These are phyloP conservation scores for Plantago major DNA, from an alignment of 257 asterid species.

Conservation along the genomic window DNA sequence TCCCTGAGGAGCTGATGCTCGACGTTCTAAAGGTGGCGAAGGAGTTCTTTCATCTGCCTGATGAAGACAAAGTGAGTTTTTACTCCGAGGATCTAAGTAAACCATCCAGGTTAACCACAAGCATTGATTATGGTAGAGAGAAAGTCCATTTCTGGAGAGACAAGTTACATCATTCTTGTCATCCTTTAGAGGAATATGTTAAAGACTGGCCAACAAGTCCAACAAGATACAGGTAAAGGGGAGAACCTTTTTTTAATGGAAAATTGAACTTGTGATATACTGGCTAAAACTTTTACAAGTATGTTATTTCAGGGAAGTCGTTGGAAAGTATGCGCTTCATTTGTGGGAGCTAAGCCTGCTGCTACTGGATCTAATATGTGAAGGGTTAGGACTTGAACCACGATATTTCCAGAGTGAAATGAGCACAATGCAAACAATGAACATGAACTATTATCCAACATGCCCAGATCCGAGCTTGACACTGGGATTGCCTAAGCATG, in stretches of 20 bases:
- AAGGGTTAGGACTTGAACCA: conserved; percentile 44
- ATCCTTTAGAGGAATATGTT: conserved; percentile 43
- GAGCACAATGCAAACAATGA: conserved; percentile 36
- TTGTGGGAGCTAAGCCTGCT: conserved; percentile 32
- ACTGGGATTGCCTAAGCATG: conserved; percentile 56
- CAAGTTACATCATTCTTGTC: conserved; percentile 50
- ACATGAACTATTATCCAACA: conserved; percentile 62
- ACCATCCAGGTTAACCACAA: conserved; percentile 48
- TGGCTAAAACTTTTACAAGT: neutral
- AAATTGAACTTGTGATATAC: neutral
- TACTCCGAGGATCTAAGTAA: conserved; percentile 25
- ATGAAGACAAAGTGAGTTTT: conserved; percentile 34
- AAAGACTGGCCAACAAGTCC: conserved; percentile 56
- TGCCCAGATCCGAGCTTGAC: conserved; percentile 74
- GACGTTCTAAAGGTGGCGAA: conserved; percentile 38
- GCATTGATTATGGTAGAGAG: conserved; percentile 45
- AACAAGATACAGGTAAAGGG: conserved; percentile 36
- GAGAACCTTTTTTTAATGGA: too few species aligned
- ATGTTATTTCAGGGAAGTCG: conserved; percentile 35
- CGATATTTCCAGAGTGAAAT: conserved; percentile 39
- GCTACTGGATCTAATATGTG: conserved; percentile 40
- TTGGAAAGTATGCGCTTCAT: conserved; percentile 38
- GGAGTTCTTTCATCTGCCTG: conserved; percentile 42
- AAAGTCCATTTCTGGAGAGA: conserved; percentile 62
- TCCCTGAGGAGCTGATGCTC: conserved; percentile 34